Base-by-base conservation (phyloP, 2,329 filamentous ascomycete species). In the Chrysosporium keratinophilum region DNA sequence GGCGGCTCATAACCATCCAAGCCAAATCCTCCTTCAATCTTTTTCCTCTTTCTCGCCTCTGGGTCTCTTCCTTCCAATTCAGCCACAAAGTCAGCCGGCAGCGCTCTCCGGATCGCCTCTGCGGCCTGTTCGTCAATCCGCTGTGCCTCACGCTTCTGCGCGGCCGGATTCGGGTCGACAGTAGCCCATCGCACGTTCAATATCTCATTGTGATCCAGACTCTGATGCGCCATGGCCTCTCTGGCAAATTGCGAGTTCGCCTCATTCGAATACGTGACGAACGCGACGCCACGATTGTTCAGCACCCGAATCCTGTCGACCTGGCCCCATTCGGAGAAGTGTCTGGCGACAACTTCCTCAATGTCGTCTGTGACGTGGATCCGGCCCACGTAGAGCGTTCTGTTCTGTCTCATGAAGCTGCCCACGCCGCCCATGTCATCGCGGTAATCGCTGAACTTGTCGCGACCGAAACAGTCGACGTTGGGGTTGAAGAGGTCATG, bases 381-480 rank as follows among this genome's bases (percentile, higher is more conserved):
- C 46, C 90, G 78, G 4, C 93, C 93, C 0, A 96, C 81, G 63
- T 98, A 98, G 5, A 98, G 76, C 0, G 93, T 98, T 33, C 93
- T 79, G 67, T 98, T 98, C 65, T 95, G 87, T 19, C 93, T 79
- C 81, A 90, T 85, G 65, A 98, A 98, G 57, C 82, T 88, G 23
- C 93, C 93, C 1, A 96, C 89, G 60, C 94, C 94, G 51, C 91
- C 90, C 93, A 98, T 97, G 68, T 97, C 91, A 67, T 97, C 91
- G 63, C 90, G 78, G 71, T 96, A 97, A 65, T 95, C 91, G 58
- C 81, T 85, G 65, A 88, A 87, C 74, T 95, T 95, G 76, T 96
- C 91, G 55, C 91, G 79, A 1, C 88, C 88, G 65, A 98, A 98
- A 65, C 89, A 95, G 72, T 98, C 93, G 17, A 95, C 83, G 62